Conservation (phyloP, 345 rosid species). For the Lepidium africanum region DNA sequence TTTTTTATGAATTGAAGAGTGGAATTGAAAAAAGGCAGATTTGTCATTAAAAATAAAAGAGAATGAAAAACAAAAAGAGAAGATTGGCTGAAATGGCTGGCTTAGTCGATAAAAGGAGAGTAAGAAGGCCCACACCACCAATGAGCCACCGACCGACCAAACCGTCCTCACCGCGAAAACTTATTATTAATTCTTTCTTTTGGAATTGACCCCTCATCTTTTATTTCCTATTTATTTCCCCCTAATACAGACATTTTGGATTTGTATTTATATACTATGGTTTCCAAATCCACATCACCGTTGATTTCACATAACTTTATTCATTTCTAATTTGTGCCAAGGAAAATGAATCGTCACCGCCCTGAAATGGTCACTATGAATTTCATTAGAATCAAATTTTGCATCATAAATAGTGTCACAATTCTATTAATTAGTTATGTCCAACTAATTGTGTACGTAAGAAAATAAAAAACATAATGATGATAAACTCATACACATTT, state of each 20-base stretch:
- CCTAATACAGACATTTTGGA: neutral
- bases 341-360: conserved; percentile 1
- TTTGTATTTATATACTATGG: neutral
- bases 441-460: neutral
- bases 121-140: conserved; percentile 21
- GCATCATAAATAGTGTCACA: neutral
- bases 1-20: no score
- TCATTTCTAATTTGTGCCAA: neutral
- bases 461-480: neutral
- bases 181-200: neutral
- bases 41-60: conserved; percentile 19
- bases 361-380: neutral
- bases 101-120: conserved; percentile 38
- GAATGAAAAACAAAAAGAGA: conserved; percentile 19
- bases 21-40: neutral
- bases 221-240: neutral
- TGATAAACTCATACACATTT: neutral
- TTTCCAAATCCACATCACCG: conserved; percentile 9
- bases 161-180: conserved; percentile 44
- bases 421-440: neutral
- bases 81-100: conserved; percentile 14
- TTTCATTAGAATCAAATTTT: neutral
- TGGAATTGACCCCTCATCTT: conserved; percentile 26
- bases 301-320: neutral
- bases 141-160: conserved; percentile 61